phyloP scores from a whole-genome alignment of 345 rosid genomes.

The Populus ilicifolia region DNA sequence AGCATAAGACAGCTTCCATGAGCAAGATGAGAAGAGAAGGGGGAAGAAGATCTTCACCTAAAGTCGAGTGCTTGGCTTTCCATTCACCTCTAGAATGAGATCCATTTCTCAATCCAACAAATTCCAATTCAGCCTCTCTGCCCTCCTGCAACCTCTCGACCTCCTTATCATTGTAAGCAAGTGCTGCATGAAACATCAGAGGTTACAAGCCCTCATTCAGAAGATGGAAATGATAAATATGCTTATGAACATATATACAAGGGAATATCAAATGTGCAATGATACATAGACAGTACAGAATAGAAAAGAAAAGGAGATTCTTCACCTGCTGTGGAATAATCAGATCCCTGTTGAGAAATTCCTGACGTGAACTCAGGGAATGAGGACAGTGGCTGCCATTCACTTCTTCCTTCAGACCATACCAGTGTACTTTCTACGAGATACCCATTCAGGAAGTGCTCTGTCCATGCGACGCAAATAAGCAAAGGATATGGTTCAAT shows the following conservation, averaged over 20 bases:
- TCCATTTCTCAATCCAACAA: slow-evolving; percentile 17
- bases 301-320: background rate
- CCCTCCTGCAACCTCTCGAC: slow-evolving; percentile 9
- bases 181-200: slow-evolving; percentile 18
- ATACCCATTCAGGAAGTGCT: slow-evolving; percentile 76
- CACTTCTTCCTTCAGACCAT: slow-evolving; percentile 82
- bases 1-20: slow-evolving; percentile 19
- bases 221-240: background rate
- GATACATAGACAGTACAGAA: background rate
- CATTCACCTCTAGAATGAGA: slow-evolving; percentile 21
- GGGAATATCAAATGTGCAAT: background rate
- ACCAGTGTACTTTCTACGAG: slow-evolving; percentile 63
- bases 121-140: slow-evolving; percentile 2
- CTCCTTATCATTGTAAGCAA: slow-evolving; percentile 6
- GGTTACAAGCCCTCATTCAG: slow-evolving; percentile 4
- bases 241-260: background rate
- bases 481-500: slow-evolving; percentile 41
- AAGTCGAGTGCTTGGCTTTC: slow-evolving; percentile 13
- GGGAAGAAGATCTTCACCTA: slow-evolving; percentile 6
- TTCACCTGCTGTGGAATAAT: slow-evolving; percentile 40
- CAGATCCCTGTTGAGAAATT: slow-evolving; percentile 35
- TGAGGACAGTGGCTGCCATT: slow-evolving; percentile 77
- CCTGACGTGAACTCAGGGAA: slow-evolving; percentile 56
- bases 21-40: background rate
- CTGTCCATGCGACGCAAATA: slow-evolving; percentile 60